Conservation (phyloP, 2,329 filamentous ascomycete species). For the Sclerotinia nivalis region DNA sequence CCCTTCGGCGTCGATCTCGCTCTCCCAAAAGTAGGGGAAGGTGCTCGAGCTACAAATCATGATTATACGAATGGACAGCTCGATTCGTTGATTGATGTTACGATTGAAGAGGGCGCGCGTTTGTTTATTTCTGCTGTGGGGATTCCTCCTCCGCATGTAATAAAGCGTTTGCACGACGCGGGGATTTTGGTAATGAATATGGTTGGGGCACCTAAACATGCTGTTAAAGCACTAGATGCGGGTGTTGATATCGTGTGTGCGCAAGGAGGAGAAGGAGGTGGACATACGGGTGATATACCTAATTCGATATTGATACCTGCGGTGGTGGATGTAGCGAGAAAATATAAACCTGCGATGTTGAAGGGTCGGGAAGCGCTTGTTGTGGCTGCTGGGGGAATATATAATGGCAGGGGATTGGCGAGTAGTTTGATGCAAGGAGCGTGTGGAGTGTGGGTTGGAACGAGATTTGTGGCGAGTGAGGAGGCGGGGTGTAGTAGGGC, state of each 20-base stretch:
- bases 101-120: conserved; percentile 77
- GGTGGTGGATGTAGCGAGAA: conserved; percentile 78
- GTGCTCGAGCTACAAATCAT: conserved; percentile 86
- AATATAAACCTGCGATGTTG: conserved; percentile 59
- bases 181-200: conserved; percentile 94
- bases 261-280: conserved; percentile 90
- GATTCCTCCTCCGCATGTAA: conserved; percentile 72
- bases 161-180: conserved; percentile 74
- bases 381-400: conserved; percentile 85
- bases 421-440: conserved; percentile 85
- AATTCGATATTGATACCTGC: conserved; percentile 85
- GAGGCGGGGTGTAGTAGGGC: conserved; percentile 79
- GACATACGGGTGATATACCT: conserved; percentile 86
- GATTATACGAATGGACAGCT: conserved; percentile 92
- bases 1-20: conserved; percentile 93
- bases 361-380: conserved; percentile 73
- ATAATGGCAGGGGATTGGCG: conserved; percentile 78
- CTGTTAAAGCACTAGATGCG: conserved; percentile 79
- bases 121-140: conserved; percentile 89
- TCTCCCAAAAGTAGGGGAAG: conserved; percentile 82
- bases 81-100: conserved; percentile 83
- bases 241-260: conserved; percentile 91
- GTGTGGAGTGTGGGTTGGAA: conserved; percentile 89
- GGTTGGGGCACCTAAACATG: conserved; percentile 91
- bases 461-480: conserved; percentile 79